These are phyloP conservation scores for Aspergillus sp. DNA, from an alignment of 2,329 filamentous ascomycete genomes.

Conservation along the genomic window DNA sequence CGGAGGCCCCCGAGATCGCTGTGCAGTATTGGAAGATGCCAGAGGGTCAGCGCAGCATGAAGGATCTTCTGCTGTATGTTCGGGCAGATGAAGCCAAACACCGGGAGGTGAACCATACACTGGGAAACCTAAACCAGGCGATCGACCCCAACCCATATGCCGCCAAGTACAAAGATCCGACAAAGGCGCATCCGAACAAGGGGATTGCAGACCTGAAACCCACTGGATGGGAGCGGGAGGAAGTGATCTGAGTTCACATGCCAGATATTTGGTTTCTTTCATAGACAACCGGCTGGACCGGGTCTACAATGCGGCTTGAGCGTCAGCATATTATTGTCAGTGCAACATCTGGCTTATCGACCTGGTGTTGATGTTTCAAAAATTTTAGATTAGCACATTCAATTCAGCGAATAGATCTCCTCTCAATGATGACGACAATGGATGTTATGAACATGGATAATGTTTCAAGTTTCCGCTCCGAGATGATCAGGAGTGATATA, in stretches of 20 bases:
- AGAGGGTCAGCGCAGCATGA: constrained; percentile 77
- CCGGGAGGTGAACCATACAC: constrained; percentile 92
- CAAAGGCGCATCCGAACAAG: constrained; percentile 68
- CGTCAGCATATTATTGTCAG: not conserved
- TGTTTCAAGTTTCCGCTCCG: not conserved
- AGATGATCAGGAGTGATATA: not conserved
- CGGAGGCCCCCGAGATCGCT: constrained; percentile 83
- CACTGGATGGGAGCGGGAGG: constrained; percentile 78
- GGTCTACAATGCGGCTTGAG: not conserved
- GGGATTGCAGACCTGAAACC: constrained; percentile 65
- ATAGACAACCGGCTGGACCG: not conserved
- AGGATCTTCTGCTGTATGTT: constrained; percentile 83
- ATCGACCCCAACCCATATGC: constrained; percentile 92
- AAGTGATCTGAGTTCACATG: constrained; percentile 62
- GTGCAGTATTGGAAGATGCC: constrained; percentile 94
- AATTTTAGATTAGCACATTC: not conserved
- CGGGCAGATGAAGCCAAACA: constrained; percentile 88
- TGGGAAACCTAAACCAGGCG: constrained; percentile 82
- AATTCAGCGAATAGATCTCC: not conserved
- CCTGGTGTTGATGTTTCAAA: not conserved
- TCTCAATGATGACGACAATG: not conserved
- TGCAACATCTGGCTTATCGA: not conserved
- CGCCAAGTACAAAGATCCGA: constrained; percentile 72
- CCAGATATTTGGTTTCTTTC: not conserved
- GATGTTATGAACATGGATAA: not conserved